A percentile compares a stretch with the other conserved stretches of the same genome.
These are phyloP conservation scores for Colletotrichum filicis DNA, from an alignment of 2,329 filamentous ascomycete species.

Conservation along the genomic window DNA sequence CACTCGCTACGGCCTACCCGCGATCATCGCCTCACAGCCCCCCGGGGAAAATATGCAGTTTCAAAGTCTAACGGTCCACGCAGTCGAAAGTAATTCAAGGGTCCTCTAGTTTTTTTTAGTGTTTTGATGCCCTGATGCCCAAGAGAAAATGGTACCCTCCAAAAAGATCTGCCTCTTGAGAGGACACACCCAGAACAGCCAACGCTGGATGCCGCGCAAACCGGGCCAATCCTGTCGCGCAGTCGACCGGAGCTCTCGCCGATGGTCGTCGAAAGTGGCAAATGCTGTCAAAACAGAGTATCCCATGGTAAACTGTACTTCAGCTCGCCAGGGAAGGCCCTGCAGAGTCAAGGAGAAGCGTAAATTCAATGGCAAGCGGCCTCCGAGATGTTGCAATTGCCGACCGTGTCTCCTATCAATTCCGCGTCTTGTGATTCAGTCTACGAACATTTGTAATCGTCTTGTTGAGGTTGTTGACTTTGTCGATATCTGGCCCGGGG, in stretches of 20 bases:
- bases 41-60: not conserved
- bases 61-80: not conserved
- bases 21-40: not conserved
- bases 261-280: not conserved
- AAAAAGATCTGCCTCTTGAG: not conserved
- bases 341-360: not conserved
- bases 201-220: not conserved
- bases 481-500: not conserved
- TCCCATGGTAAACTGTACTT: not conserved
- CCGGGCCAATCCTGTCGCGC: not conserved
- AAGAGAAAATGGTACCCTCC: too few species aligned
- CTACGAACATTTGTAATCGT: too few species aligned
- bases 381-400: not conserved
- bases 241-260: not conserved
- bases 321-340: not conserved
- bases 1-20: not conserved
- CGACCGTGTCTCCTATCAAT: too few species aligned
- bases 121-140: not conserved
- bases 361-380: conserved; percentile 9
- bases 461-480: not conserved
- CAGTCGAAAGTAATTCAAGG: not conserved
- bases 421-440: not conserved
- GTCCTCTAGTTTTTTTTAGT: not conserved
- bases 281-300: conserved; percentile 15
- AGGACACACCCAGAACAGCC: not conserved